These are phyloP conservation scores for Tilletia caries DNA, from an alignment of 1,284 basidiomycete species.

Conservation along the genomic window DNA sequence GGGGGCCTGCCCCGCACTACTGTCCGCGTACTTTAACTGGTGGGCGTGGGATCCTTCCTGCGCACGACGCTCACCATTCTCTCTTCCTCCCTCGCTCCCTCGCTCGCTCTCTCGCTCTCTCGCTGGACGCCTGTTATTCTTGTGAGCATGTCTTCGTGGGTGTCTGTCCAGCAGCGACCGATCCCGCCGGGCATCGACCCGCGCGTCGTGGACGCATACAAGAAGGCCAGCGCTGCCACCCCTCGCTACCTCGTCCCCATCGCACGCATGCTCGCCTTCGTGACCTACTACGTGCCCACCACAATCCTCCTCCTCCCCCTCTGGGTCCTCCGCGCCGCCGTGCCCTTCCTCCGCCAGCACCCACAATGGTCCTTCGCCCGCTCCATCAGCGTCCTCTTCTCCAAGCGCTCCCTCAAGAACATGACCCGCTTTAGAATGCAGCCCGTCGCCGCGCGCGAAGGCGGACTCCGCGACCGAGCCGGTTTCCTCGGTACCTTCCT, in stretches of 20 bases:
- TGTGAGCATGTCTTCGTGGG: background rate
- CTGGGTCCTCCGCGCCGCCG: constrained; percentile 31
- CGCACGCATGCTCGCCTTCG: constrained; percentile 36
- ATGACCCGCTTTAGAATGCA: constrained; percentile 40
- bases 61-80: too few relatives aligned
- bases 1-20: too few relatives aligned
- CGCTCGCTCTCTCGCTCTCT: too few relatives aligned
- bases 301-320: constrained; percentile 32
- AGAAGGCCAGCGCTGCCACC: constrained; percentile 23
- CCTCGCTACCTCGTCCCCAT: constrained; percentile 27
- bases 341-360: constrained; percentile 34
- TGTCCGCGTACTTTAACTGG: too few relatives aligned
- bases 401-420: constrained; percentile 36
- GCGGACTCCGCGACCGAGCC: constrained; percentile 40
- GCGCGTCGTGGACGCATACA: constrained; percentile 25
- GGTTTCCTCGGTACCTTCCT: constrained; percentile 34
- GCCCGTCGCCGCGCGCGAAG: constrained; percentile 42
- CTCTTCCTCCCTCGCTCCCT: too few relatives aligned
- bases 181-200: constrained; percentile 24
- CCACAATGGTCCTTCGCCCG: constrained; percentile 32
- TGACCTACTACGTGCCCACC: constrained; percentile 40
- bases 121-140: too few relatives aligned
- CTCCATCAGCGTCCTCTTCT: constrained; percentile 34
- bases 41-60: too few relatives aligned
- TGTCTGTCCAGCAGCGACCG: background rate